Percentiles rank a stretch among this genome's conserved stretches.
Evolutionary conservation across 495 filamentous ascomycete species (phyloP).

Genomic region (Bathelium albidoporum): DNA sequence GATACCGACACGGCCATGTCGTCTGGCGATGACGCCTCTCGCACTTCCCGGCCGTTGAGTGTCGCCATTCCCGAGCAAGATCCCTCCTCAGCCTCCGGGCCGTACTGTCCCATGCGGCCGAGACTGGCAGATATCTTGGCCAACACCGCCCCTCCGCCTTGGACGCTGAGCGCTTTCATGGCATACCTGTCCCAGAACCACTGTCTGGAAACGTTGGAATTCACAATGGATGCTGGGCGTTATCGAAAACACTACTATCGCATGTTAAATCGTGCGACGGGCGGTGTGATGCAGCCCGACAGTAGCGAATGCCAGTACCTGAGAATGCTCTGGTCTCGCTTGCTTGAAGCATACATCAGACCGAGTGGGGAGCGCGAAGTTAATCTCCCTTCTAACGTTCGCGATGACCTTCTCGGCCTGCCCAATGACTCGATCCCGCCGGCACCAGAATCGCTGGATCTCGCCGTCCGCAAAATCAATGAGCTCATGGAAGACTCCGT

Average conservation of each 20-base stretch:
- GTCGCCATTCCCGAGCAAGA: slow-evolving; percentile 43
- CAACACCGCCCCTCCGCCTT: slow-evolving; percentile 78
- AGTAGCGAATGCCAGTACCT: slow-evolving; percentile 58
- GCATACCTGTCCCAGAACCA: slow-evolving; percentile 97
- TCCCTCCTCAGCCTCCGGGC: slow-evolving; percentile 31
- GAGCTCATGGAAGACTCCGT: slow-evolving; percentile 98
- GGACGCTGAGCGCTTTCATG: slow-evolving; percentile 89
- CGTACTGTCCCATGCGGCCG: slow-evolving; percentile 64
- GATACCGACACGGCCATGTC: slow-evolving; percentile 26
- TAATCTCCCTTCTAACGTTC: slow-evolving; percentile 79
- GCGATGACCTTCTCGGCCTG: slow-evolving; percentile 64
- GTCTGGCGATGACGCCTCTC: slow-evolving; percentile 34
- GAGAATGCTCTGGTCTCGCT: slow-evolving; percentile 57
- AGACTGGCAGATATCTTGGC: slow-evolving; percentile 79
- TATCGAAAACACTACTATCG: slow-evolving; percentile 67
- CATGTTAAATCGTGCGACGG: slow-evolving; percentile 37
- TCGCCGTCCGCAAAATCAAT: slow-evolving; percentile 84
- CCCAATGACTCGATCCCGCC: slow-evolving; percentile 56
- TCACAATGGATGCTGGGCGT: slow-evolving; percentile 89
- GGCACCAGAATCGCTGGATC: slow-evolving; percentile 63
- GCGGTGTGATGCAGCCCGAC: slow-evolving; percentile 36
- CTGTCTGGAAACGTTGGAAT: slow-evolving; percentile 93
- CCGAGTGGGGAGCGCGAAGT: slow-evolving; percentile 80
- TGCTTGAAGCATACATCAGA: slow-evolving; percentile 63
- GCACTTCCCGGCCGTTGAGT: slow-evolving; percentile 49